Conservation (phyloP, 371 early-diverging fungal species). For the Conidiobolus incongruus region DNA sequence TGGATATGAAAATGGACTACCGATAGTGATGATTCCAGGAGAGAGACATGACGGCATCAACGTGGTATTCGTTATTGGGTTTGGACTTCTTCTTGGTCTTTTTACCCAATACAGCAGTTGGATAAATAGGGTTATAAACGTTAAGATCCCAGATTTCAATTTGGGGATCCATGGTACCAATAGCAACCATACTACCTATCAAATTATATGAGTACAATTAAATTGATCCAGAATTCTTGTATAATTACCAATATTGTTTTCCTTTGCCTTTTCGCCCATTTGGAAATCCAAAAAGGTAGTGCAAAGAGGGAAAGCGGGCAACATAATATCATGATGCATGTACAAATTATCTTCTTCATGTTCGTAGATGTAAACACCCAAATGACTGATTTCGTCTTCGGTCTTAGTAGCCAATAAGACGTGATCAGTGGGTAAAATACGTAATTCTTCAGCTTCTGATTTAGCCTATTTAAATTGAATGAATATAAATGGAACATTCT, state of each 20-base stretch:
- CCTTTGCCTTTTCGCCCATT: slow-evolving; percentile 29
- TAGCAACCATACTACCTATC: slow-evolving; percentile 75
- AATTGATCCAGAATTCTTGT: slow-evolving; percentile 8
- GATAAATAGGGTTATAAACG: slow-evolving; percentile 68
- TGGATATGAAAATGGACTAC: slow-evolving; percentile 6
- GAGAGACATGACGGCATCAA: slow-evolving; percentile 79
- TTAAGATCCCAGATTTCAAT: slow-evolving; percentile 97
- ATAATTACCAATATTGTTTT: slow-evolving; percentile 31
- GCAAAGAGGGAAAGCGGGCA: slow-evolving; percentile 90
- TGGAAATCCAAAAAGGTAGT: slow-evolving; percentile 83
- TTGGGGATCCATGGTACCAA: slow-evolving; percentile 88
- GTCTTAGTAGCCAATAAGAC: slow-evolving; percentile 77
- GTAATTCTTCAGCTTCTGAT: slow-evolving; percentile 63
- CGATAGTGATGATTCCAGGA: slow-evolving; percentile 76
- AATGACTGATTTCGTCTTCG: slow-evolving; percentile 82
- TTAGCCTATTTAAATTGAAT: slow-evolving; percentile 48
- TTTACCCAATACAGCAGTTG: slow-evolving; percentile 69
- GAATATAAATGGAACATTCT: slow-evolving; percentile 26
- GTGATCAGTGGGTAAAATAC: slow-evolving; percentile 58
- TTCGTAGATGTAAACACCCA: slow-evolving; percentile 74
- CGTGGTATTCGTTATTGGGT: slow-evolving; percentile 53
- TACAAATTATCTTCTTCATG: slow-evolving; percentile 69
- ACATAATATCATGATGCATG: slow-evolving; percentile 92
- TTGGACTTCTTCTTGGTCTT: slow-evolving; percentile 24
- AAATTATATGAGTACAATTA: background rate